These are phyloP conservation scores for Penicillium italicum DNA, from an alignment of 2,329 filamentous ascomycete genomes.

Conservation along the genomic window DNA sequence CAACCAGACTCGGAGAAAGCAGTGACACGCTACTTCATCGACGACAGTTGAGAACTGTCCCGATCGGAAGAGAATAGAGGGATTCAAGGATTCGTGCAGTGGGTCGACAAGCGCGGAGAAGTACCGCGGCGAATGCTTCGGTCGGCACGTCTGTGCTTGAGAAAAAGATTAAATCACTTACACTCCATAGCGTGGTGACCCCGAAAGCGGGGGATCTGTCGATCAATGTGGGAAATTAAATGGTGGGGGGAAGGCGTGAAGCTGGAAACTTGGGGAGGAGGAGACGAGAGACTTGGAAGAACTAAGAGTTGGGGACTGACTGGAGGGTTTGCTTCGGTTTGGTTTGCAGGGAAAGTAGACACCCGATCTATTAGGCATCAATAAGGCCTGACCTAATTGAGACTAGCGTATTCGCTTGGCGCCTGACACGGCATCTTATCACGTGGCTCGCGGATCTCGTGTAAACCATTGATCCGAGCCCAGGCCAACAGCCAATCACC, in stretches of 20 bases:
- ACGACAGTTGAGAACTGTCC: conserved; percentile 15
- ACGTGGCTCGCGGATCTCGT: conserved; percentile 9
- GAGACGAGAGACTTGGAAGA: conserved; percentile 35
- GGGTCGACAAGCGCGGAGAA: conserved; percentile 41
- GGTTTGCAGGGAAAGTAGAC: conserved; percentile 4
- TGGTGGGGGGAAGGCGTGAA: conserved; percentile 27
- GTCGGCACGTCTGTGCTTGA: conserved; percentile 29
- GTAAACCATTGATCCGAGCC: not conserved
- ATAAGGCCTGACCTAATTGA: conserved; percentile 7
- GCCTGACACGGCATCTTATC: conserved; percentile 8
- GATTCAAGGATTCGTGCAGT: conserved; percentile 31
- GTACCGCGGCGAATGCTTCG: conserved; percentile 36
- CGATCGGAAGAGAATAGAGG: conserved; percentile 18
- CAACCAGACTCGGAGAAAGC: conserved; percentile 20
- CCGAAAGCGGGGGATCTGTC: conserved; percentile 37
- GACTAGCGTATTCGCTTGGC: conserved; percentile 23
- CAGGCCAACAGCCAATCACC: conserved; percentile 17
- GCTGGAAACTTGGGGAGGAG: conserved; percentile 26
- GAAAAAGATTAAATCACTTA: conserved; percentile 47
- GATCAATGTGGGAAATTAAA: conserved; percentile 33
- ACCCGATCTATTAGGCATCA: conserved; percentile 31
- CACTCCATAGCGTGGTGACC: conserved; percentile 57
- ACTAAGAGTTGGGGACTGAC: conserved; percentile 33
- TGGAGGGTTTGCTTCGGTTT: conserved; percentile 25
- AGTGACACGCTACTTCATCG: conserved; percentile 16